Percentiles rank a stretch among this genome's conserved stretches.
Evolutionary conservation across 208 protist species (phyloP).

Genomic region (Borovskyia barvae): DNA sequence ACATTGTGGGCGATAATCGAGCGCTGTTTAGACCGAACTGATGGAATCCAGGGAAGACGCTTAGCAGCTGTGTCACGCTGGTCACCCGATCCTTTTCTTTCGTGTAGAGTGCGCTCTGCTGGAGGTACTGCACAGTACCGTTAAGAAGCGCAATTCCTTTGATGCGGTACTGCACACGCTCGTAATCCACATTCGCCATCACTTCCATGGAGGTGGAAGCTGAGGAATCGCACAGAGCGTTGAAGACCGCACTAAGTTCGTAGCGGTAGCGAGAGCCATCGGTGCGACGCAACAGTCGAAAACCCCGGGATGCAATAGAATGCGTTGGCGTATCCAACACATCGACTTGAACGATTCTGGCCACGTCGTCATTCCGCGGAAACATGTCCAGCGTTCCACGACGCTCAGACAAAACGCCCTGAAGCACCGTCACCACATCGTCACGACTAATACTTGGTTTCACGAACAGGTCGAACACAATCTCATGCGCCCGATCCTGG

Average conservation of each 20-base stretch:
- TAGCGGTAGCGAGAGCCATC: slow-evolving; percentile 33
- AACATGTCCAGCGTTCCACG: slow-evolving; percentile 18
- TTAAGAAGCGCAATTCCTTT: slow-evolving; percentile 37
- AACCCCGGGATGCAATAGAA: slow-evolving; percentile 42
- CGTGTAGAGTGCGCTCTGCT: slow-evolving; percentile 59
- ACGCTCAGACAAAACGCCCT: slow-evolving; percentile 25
- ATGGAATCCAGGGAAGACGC: slow-evolving; percentile 77
- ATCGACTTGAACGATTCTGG: slow-evolving; percentile 33
- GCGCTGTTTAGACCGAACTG: slow-evolving; percentile 19
- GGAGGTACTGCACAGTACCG: slow-evolving; percentile 41
- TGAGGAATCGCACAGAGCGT: slow-evolving; percentile 46
- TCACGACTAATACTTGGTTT: slow-evolving; percentile 15
- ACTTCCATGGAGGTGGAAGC: slow-evolving; percentile 73
- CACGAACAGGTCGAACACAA: slow-evolving; percentile 35
- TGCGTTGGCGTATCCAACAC: slow-evolving; percentile 52
- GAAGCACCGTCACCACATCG: slow-evolving; percentile 26
- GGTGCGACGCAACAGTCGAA: slow-evolving; percentile 48
- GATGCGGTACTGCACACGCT: slow-evolving; percentile 53
- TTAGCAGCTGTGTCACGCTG: slow-evolving; percentile 66
- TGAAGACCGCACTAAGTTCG: slow-evolving; percentile 60
- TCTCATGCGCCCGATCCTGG: slow-evolving; percentile 65
- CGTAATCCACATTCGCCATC: slow-evolving; percentile 82
- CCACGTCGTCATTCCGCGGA: slow-evolving; percentile 13
- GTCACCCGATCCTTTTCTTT: slow-evolving; percentile 54
- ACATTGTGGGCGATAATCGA: slow-evolving; percentile 19